A percentile compares a stretch with the other conserved stretches of the same genome.
Evolutionary conservation across 495 filamentous ascomycete genomes (phyloP).

Genomic region (Rhypophila decipiens): DNA sequence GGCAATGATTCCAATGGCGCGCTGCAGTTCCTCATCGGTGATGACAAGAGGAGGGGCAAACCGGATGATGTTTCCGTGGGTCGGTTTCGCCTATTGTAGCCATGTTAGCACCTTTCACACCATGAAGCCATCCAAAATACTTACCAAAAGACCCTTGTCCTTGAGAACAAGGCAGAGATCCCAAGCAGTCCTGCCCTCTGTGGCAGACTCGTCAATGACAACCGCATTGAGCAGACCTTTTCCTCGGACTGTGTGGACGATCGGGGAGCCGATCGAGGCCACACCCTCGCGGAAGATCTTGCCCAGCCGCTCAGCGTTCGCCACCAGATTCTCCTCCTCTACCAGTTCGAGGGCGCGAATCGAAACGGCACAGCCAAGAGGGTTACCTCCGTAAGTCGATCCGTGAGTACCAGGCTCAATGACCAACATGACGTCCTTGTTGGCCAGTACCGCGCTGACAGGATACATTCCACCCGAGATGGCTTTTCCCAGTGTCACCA

Average conservation of each 20-base stretch:
- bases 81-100: slow-evolving; percentile 77
- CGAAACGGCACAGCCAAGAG: slow-evolving; percentile 91
- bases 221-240: slow-evolving; percentile 96
- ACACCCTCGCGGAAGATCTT: slow-evolving; percentile 79
- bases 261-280: slow-evolving; percentile 58
- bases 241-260: slow-evolving; percentile 79
- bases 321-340: slow-evolving; percentile 81
- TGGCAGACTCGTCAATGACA: slow-evolving; percentile 86
- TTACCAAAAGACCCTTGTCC: slow-evolving; percentile 87
- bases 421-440: slow-evolving; percentile 93
- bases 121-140: slow-evolving; percentile 8
- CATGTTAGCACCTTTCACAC: background rate
- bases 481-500: slow-evolving; percentile 93
- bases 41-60: slow-evolving; percentile 88
- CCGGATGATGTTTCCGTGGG: slow-evolving; percentile 95
- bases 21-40: slow-evolving; percentile 74
- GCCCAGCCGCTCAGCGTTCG: slow-evolving; percentile 73
- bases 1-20: slow-evolving; percentile 66
- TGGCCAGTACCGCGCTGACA: slow-evolving; percentile 85
- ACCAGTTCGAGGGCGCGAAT: slow-evolving; percentile 95
- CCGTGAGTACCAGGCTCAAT: slow-evolving; percentile 95
- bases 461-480: slow-evolving; percentile 99
- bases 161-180: slow-evolving; percentile 94
- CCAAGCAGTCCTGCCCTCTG: slow-evolving; percentile 86
- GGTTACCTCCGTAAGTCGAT: slow-evolving; percentile 96